A percentile compares a stretch with the other conserved stretches of the same genome.
Conservation (phyloP, 768 basidiomycete species). For the Lyophyllum semitale region DNA sequence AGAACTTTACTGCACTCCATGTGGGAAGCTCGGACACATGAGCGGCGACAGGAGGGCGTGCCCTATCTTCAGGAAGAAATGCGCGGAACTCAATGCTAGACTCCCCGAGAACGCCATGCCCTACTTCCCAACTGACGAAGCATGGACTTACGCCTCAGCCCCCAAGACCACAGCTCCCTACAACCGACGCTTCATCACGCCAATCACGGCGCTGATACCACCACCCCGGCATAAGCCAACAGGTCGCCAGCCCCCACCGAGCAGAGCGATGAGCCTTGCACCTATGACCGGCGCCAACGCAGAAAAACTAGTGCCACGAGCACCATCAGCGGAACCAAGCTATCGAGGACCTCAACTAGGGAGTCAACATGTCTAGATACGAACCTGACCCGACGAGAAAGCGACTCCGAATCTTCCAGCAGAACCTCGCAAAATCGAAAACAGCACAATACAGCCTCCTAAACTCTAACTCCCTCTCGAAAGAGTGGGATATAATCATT, state of each 20-base stretch:
- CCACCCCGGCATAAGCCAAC: neutral
- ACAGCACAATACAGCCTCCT: neutral
- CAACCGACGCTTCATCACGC: neutral
- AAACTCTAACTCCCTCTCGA: neutral
- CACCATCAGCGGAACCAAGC: neutral
- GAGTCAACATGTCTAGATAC: neutral
- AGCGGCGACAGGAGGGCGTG: constrained; percentile 20
- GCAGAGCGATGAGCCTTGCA: neutral
- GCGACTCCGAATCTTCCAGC: neutral
- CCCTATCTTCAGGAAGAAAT: constrained; percentile 13
- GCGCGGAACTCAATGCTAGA: neutral
- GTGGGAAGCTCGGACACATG: constrained; percentile 13
- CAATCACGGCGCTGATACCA: neutral
- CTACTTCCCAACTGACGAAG: constrained; percentile 4
- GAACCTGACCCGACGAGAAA: neutral
- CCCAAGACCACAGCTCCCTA: neutral
- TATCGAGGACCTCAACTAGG: neutral
- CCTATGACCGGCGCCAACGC: neutral
- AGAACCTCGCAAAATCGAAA: neutral
- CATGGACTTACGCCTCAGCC: neutral
- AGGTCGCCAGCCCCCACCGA: neutral
- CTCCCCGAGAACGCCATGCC: constrained; percentile 14
- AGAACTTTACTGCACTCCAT: constrained; percentile 13
- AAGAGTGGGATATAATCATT: neutral
- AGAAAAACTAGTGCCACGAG: neutral